Percentiles rank a stretch among this genome's conserved stretches.
Conservation (phyloP, 208 protist species). For the Trypanosoma cruzi region DNA sequence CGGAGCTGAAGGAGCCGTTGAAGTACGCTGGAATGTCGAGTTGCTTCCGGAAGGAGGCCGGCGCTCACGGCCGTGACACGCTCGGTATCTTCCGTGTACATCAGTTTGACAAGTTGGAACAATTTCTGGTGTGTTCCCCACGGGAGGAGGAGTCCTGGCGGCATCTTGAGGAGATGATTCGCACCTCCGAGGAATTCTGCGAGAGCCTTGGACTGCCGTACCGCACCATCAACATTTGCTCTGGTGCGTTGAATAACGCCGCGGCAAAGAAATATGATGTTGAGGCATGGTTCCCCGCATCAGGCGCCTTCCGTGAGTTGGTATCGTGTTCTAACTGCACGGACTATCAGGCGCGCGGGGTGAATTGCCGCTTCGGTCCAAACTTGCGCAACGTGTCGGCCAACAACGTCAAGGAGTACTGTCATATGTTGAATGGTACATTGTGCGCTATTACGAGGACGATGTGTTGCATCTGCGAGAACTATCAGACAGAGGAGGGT, state of each 20-base stretch:
- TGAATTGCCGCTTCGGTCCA: slow-evolving; percentile 91
- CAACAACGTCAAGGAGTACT: slow-evolving; percentile 95
- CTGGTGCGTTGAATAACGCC: slow-evolving; percentile 98
- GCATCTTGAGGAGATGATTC: slow-evolving; percentile 92
- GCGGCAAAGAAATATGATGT: slow-evolving; percentile 99
- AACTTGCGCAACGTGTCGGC: slow-evolving; percentile 71
- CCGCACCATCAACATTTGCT: slow-evolving; percentile 95
- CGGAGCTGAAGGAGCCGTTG: slow-evolving; percentile 90
- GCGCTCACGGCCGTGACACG: slow-evolving; percentile 95
- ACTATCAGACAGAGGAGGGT: slow-evolving; percentile 98
- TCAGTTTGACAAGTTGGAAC: slow-evolving; percentile 98
- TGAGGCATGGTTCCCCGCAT: slow-evolving; percentile 99
- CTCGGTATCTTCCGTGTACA: slow-evolving; percentile 97
- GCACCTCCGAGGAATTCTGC: slow-evolving; percentile 93
- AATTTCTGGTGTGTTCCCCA: slow-evolving; percentile 94
- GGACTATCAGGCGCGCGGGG: slow-evolving; percentile 98
- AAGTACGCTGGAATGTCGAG: slow-evolving; percentile 98
- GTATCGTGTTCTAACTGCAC: slow-evolving; percentile 99
- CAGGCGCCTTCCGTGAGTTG: slow-evolving; percentile 97
- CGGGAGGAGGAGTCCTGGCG: slow-evolving; percentile 92
- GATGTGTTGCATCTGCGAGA: slow-evolving; percentile 99
- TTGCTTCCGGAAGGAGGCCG: slow-evolving; percentile 99
- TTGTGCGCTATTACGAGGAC: slow-evolving; percentile 98
- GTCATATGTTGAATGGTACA: slow-evolving; percentile 99
- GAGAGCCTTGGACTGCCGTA: slow-evolving; percentile 94